Conservation (phyloP, 148 eudicot genomes). For the Rhododendron vialii region DNA sequence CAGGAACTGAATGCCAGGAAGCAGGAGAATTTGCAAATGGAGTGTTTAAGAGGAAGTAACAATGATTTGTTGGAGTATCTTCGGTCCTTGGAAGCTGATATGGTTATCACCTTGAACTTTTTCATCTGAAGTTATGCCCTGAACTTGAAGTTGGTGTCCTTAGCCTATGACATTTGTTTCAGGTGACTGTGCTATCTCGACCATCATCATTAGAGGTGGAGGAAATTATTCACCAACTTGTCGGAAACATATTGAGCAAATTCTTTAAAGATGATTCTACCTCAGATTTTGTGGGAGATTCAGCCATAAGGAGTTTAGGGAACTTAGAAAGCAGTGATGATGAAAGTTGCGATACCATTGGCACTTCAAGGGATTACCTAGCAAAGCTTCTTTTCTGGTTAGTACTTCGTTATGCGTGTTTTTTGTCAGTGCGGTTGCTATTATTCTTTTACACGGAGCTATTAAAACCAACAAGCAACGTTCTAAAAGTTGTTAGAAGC, state of each 20-base stretch:
- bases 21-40: conserved; percentile 47
- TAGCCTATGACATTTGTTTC: conserved; percentile 6
- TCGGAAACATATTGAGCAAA: conserved; percentile 41
- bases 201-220: conserved; percentile 82
- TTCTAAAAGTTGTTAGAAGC: background rate
- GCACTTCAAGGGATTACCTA: conserved; percentile 76
- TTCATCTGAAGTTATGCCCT: background rate
- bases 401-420: conserved; percentile 10
- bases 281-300: conserved; percentile 29
- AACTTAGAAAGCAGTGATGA: conserved; percentile 30
- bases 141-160: conserved; percentile 13
- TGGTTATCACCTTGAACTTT: conserved; percentile 41
- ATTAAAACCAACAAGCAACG: background rate
- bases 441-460: background rate
- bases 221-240: conserved; percentile 67
- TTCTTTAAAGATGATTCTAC: conserved; percentile 48
- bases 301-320: conserved; percentile 26
- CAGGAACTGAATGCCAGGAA: conserved; percentile 59
- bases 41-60: conserved; percentile 33
- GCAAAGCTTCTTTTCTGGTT: conserved; percentile 91
- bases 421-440: background rate
- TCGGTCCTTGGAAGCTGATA: conserved; percentile 61
- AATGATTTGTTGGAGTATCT: conserved; percentile 72
- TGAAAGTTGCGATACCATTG: conserved; percentile 34
- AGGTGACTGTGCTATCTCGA: conserved; percentile 75